Evolutionary conservation across 768 basidiomycete species (phyloP).

Genomic region (Gymnopilus junonius): DNA sequence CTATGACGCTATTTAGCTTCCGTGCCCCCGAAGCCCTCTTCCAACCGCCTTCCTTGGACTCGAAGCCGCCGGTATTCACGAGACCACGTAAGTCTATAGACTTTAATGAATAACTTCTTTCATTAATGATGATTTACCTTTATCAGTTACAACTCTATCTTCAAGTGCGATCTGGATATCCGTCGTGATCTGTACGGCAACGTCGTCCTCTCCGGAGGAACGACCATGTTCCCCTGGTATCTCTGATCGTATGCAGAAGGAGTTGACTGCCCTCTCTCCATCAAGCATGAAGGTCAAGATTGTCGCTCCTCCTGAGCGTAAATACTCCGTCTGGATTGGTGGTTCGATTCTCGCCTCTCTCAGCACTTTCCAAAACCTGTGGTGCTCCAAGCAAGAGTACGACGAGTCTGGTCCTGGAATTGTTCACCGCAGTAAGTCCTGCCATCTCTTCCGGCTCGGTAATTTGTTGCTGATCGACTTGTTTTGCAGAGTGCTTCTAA

Average conservation of each 20-base stretch:
- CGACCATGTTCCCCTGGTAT: constrained; percentile 98
- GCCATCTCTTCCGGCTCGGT: neutral
- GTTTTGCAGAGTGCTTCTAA: constrained; percentile 37
- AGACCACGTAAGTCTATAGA: constrained; percentile 64
- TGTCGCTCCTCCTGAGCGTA: constrained; percentile 91
- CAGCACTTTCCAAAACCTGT: constrained; percentile 96
- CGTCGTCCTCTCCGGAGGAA: constrained; percentile 88
- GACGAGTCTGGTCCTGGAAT: constrained; percentile 84
- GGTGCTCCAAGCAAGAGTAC: constrained; percentile 94
- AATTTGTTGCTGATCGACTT: neutral
- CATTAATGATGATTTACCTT: constrained; percentile 6
- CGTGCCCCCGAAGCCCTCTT: constrained; percentile 94
- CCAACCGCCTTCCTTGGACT: constrained; percentile 89
- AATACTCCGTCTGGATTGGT: constrained; percentile 96
- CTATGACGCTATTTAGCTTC: constrained; percentile 66
- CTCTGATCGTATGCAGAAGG: constrained; percentile 95
- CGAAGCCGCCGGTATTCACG: constrained; percentile 91
- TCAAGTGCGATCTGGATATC: constrained; percentile 87
- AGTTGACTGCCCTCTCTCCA: constrained; percentile 83
- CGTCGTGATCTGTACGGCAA: constrained; percentile 82
- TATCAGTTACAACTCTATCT: constrained; percentile 75
- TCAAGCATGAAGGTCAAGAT: constrained; percentile 97
- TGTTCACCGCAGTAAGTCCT: constrained; percentile 42
- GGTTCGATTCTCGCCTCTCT: constrained; percentile 87
- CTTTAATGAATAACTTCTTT: neutral